These are phyloP conservation scores for Skeletonema tropicum DNA, from an alignment of 108 stramenopile species.

Conservation along the genomic window DNA sequence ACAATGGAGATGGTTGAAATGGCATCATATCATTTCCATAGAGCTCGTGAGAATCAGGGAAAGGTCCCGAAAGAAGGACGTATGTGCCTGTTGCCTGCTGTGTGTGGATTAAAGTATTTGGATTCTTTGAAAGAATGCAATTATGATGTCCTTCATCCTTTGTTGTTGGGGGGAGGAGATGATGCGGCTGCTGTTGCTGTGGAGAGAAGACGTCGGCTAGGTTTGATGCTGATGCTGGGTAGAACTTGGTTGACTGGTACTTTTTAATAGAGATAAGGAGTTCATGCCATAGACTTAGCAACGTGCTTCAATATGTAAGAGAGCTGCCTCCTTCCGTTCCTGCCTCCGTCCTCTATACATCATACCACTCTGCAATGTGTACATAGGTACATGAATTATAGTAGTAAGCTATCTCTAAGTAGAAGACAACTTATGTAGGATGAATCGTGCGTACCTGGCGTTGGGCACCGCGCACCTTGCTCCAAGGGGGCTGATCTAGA, in stretches of 20 bases:
- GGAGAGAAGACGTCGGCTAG: conserved; percentile 35
- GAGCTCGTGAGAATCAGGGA: conserved; percentile 67
- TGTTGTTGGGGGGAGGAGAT: conserved; percentile 23
- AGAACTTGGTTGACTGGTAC: conserved; percentile 76
- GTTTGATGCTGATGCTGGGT: conserved; percentile 52
- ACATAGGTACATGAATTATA: too few species aligned
- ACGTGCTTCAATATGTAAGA: too few species aligned
- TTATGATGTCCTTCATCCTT: conserved; percentile 70
- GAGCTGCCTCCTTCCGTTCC: too few species aligned
- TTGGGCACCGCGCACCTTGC: too few species aligned
- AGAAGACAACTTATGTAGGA: too few species aligned
- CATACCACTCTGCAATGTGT: too few species aligned
- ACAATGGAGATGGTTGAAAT: conserved; percentile 56
- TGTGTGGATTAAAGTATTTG: conserved; percentile 74
- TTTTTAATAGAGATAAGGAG: conserved; percentile 34
- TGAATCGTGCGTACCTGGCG: too few species aligned
- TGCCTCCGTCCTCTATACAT: too few species aligned
- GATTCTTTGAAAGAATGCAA: conserved; percentile 59
- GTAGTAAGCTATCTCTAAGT: too few species aligned
- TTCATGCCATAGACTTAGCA: background rate
- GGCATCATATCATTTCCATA: conserved; percentile 61
- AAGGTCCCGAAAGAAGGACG: conserved; percentile 60
- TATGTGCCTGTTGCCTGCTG: conserved; percentile 65
- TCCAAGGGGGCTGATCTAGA: too few species aligned
- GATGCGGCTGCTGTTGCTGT: conserved; percentile 35